Base-by-base conservation (phyloP, 2,329 filamentous ascomycete species). In the Fusarium zealandicum region DNA sequence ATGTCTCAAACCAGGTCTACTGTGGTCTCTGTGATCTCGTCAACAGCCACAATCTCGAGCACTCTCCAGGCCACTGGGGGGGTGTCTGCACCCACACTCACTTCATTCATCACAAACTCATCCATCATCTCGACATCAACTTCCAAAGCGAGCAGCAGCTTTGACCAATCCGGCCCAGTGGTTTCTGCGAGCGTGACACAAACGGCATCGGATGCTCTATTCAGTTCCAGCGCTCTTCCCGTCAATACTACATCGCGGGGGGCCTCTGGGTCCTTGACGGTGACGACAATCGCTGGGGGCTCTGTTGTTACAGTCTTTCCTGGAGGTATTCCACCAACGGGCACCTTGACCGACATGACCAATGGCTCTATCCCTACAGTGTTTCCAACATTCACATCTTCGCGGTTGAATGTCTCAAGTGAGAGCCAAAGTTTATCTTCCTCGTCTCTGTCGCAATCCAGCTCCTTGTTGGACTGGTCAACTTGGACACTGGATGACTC, bases 291-390 rank as follows among this genome's bases (percentile, higher is more conserved):
- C 6, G 51, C 51, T 20, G 44, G 55, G 10, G 52, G 49, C 2
- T 63, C 57, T 7, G 14, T 63, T 16, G 40, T 64, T 7, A 67
- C 64, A 10, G 40, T 64, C 9, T 52, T 50, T 10, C 55, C 64
- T 5, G 63, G 63, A 2, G 52, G 42, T 8, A 17, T 57, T 18
- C 32, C 42, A 4, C 55, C 50, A 20, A 53, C 64, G 9, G 25
- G 36, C 2, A 61, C 52, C 14, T 11, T 18, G 16, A 58, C 42
- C 9, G 14, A 28, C 8, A 27, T 49, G 22, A 18, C 27, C 11
- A 59, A 48, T 38, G 41, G 37, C 20, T 54, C 51, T 13, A 14
- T 42, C 9, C 40, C 36, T 9, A 50, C 59, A 6, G 36, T 46
- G 8, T 49, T 58, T 39, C 36, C 28, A 8, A 51, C 57, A n/a